Evolutionary conservation across 257 asterid species (phyloP).

Genomic region (Orobanche coerulescens): DNA sequence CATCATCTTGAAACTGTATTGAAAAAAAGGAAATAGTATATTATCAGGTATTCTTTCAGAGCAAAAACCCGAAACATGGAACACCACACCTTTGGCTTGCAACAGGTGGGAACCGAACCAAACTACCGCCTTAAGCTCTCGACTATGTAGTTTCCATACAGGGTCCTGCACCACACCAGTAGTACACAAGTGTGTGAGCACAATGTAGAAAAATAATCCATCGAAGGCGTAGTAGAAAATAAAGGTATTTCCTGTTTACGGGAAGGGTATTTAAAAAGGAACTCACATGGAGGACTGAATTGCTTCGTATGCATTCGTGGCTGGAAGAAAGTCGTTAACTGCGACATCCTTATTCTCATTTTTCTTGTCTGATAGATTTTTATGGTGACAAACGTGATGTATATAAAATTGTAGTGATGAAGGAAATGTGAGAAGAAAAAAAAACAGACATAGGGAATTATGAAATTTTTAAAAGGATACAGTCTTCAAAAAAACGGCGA

Average conservation of each 20-base stretch:
- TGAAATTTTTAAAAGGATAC: slow-evolving; percentile 52
- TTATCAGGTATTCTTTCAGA: slow-evolving; percentile 9
- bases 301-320: slow-evolving; percentile 64
- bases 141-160: slow-evolving; percentile 70
- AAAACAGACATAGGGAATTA: neutral
- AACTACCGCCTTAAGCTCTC: slow-evolving; percentile 76
- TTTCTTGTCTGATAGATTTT: slow-evolving; percentile 60
- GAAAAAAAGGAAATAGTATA: slow-evolving; percentile 2
- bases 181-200: neutral
- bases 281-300: slow-evolving; percentile 80
- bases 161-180: slow-evolving; percentile 43
- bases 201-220: neutral
- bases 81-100: slow-evolving; percentile 12
- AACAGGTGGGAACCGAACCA: slow-evolving; percentile 14
- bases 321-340: slow-evolving; percentile 71
- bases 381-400: slow-evolving; percentile 26
- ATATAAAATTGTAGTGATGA: neutral
- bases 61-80: slow-evolving; percentile 17
- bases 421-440: neutral
- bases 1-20: slow-evolving; percentile 24
- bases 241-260: slow-evolving; percentile 5
- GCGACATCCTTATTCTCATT: slow-evolving; percentile 95
- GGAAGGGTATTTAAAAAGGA: slow-evolving; percentile 10
- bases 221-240: no score
- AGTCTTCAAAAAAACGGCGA: slow-evolving; percentile 88